Evolutionary conservation across 2,329 filamentous ascomycete genomes (phyloP), one percentile per base, ranked within the genome.

Genomic region (Pyricularia pennisetigena): DNA sequence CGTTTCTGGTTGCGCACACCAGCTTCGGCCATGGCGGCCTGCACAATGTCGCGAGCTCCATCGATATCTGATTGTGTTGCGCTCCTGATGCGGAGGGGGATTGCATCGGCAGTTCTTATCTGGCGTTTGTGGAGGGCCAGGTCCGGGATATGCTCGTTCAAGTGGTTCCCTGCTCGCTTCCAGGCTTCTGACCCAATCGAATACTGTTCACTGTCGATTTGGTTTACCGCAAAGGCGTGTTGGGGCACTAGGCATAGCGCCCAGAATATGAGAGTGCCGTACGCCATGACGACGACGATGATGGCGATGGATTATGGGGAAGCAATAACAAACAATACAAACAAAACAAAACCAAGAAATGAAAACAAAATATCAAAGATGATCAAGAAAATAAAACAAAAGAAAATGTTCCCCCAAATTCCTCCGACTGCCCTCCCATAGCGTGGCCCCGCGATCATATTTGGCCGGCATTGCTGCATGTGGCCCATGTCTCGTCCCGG

Each of bases 11-110:
- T 67, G 23, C 57, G 66, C 57, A 61, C 32, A 16, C 66, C 32
- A 23, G 59, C 30, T 8, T 67, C 66, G 66, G 66, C 57, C 30
- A 67, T 64, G 23, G 66, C 66, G 66, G 24, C 29, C 59, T 49
- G 66, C 20, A 67, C 66, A 14, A 67, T 32, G 23, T 32, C 57
- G 14, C 66, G 29, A 9, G 66, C 66, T 16, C 59, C 32, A 20
- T 64, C 59, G 1, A 67, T 35, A 3, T 67, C 66, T 14, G 59
- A 9, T 35, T 67, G 59, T 9, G 57, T 64, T 9, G 30, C 29
- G 23, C 59, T 28, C 59, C 57, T 67, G 57, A 62, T 14, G 20
- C 59, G 10, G 4, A 57, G 23, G 35, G 41, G 28, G 65, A 28
- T 54, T n/a, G 10, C 35, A 35, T 30, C 24, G 35, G 24, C 24